A percentile compares a stretch with the other conserved stretches of the same genome.
Evolutionary conservation across 176 grass and related monocot species (phyloP).

Genomic region (Rhipidocladum racemiflorum): DNA sequence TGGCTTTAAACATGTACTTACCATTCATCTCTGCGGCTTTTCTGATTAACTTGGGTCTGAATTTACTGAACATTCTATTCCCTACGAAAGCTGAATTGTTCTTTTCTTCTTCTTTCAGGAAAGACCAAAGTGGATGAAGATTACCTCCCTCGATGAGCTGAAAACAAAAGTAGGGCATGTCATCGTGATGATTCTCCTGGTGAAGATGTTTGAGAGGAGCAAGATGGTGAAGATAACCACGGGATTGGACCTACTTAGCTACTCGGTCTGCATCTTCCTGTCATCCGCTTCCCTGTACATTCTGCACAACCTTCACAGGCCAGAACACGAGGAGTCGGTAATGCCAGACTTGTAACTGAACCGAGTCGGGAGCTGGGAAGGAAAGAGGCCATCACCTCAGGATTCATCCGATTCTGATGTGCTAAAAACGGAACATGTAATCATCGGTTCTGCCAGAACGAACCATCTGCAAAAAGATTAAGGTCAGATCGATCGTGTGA

Average conservation of each 20-base stretch:
- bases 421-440: neutral
- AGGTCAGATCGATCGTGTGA: neutral
- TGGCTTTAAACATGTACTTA: neutral
- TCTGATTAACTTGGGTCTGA: neutral
- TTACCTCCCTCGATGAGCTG: slow-evolving; percentile 85
- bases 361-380: neutral
- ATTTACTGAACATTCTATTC: neutral
- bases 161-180: slow-evolving; percentile 98
- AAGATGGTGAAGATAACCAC: slow-evolving; percentile 93
- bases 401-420: neutral
- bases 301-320: slow-evolving; percentile 79
- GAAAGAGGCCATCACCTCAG: neutral
- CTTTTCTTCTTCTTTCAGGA: slow-evolving; percentile 40
- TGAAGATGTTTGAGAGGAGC: slow-evolving; percentile 99
- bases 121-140: slow-evolving; percentile 94
- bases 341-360: slow-evolving; percentile 20
- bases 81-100: neutral
- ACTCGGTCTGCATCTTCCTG: slow-evolving; percentile 85
- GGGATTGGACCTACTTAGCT: slow-evolving; percentile 87
- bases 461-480: neutral
- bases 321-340: slow-evolving; percentile 33
- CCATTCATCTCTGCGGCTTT: neutral
- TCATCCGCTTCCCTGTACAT: slow-evolving; percentile 97
- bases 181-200: slow-evolving; percentile 97
- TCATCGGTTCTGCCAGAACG: neutral